Base-by-base conservation (phyloP, 805 yeast species). In the Metschnikowia henanensis region DNA sequence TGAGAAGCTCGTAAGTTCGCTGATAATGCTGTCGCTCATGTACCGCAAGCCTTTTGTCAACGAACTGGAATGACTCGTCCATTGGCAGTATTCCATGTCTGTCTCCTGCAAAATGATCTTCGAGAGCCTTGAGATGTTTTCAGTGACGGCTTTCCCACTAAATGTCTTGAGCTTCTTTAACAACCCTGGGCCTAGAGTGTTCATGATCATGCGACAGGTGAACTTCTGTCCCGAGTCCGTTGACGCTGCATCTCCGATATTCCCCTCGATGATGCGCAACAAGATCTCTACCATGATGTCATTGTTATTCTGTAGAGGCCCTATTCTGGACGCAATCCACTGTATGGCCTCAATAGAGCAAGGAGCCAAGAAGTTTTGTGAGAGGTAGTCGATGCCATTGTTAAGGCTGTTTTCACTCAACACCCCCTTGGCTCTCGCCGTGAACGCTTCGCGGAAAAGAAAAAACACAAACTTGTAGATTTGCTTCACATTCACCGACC, bases 341-440 rank as follows among this genome's bases (percentile, higher is more conserved):
- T 55, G 61, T 16, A 69, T 56, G 20, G 69, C 61, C 28, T 64
- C 63, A 19, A 63, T 35, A 66, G 64, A 77, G 75, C 84, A 52
- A 54, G 77, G 60, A 1, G 86, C 70, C 51, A 92, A 69, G 50
- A 87, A 86, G 2, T 88, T 85, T 56, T 91, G 96, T 35, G 86
- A 70, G 52, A 92, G 85, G 56, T 91, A 89, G 56, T 91, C 97
- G 28, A 92, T 69, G 0, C 97, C 97, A 43, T 86, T 87, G 37
- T 73, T 75, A 31, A 89, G 68, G 4, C 80, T 75, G 4, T 81
- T 83, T 8, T 75, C 60, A 50, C 81, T 84, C 3, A 87, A 70
- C 12, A 79, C 64, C 1, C 77, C 79, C 19, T 73, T 62, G 18
- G 76, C 74, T 38, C 79, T 71, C 0, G 95, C 87, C 13, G 73